Base-by-base conservation (phyloP, 495 filamentous ascomycete species). In the Penicillium lividum region DNA sequence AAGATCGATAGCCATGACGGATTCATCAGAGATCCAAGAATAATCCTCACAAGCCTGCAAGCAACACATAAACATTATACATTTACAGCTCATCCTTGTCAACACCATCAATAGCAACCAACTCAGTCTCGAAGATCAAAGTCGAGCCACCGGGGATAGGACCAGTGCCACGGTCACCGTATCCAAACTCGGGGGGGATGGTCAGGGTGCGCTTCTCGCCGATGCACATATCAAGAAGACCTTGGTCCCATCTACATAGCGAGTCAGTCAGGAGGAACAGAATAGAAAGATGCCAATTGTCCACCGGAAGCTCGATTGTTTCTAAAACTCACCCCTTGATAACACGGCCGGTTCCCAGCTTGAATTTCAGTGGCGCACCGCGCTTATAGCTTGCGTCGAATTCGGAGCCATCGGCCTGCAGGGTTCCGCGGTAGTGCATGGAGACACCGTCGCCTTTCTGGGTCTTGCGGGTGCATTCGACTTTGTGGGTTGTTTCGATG, bases 201-300 rank as follows among this genome's bases (percentile, higher is more conserved):
- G 89, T 97, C 73, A 98, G 75, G 31, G 84, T 93, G 63, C 92
- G 84, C 84, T 92, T 94, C 81, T 98, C 94, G 36, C 94, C 95
- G 63, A 96, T 87, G 73, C 94, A 98, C 94, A 98, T 98, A 64
- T 92, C 91, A 54, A 95, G 66, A 33, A 97, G 80, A 40, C 93
- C 93, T 67, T 94, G 72, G 70, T 98, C 94, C 94, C 94, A 98
- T 64, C 85, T 83, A 58, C 16, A 38, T 7, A 47, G 22, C 52
- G 13, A 30, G 16, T 67, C 59, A 65, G 52, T 36, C 22, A 22
- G 9, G 13, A 40, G 11, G 11, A 11, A 38, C 8, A 10, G 11
- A 7, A 38, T 5, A 38, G 34, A 22, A 22, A 22, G 22, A 22
- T 22, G 22, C 22, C 22, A 22, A 22, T 22, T 16, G 15, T n/a